These are phyloP conservation scores for Colletotrichum sp. DNA, from an alignment of 2,329 filamentous ascomycete genomes.

Conservation along the genomic window DNA sequence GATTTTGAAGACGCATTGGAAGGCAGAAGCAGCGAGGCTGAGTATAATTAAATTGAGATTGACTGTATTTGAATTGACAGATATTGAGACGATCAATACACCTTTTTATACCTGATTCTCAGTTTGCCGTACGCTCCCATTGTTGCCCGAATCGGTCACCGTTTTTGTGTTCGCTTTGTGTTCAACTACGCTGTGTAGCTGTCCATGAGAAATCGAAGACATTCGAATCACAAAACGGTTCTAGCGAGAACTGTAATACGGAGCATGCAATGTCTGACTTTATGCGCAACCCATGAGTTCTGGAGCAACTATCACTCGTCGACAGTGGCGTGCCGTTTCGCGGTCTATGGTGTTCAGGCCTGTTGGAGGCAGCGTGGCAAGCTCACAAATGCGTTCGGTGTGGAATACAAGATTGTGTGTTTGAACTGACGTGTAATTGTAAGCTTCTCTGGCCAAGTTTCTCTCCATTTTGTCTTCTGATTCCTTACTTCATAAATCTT, in stretches of 20 bases:
- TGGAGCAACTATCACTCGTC: neutral
- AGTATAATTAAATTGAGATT: neutral
- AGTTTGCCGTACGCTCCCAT: neutral
- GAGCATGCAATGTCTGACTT: neutral
- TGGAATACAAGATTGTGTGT: neutral
- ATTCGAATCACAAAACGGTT: neutral
- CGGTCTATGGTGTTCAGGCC: neutral
- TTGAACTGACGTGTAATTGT: neutral
- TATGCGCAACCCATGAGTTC: neutral
- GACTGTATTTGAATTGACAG: neutral
- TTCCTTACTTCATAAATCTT: neutral
- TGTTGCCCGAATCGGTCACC: neutral
- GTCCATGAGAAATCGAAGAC: neutral
- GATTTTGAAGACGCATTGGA: neutral
- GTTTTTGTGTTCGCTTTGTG: neutral
- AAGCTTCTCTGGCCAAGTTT: fast-evolving
- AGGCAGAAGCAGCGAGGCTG: neutral
- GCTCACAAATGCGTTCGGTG: neutral
- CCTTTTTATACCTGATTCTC: neutral
- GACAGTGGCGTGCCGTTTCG: neutral
- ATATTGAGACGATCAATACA: neutral
- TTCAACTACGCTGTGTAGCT: neutral
- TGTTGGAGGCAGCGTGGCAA: fast-evolving
- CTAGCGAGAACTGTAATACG: neutral
- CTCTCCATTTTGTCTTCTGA: neutral